These are phyloP conservation scores for Monosporascus sp. DNA, from an alignment of 2,329 filamentous ascomycete genomes.

Conservation along the genomic window DNA sequence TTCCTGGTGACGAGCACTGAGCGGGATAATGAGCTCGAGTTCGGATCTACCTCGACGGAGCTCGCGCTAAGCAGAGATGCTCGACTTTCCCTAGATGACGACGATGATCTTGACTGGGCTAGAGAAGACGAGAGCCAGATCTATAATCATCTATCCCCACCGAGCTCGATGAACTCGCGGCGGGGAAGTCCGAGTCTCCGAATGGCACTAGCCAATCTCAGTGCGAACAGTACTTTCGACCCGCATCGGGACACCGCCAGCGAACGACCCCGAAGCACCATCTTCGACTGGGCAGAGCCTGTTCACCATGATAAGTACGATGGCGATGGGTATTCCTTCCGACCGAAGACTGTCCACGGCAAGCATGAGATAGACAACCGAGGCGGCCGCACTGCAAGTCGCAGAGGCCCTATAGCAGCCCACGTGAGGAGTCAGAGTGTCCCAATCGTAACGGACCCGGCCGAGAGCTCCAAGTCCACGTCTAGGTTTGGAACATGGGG, in stretches of 20 bases:
- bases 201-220: conserved; percentile 48
- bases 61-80: conserved; percentile 35
- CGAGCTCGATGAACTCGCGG: conserved; percentile 48
- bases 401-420: conserved; percentile 61
- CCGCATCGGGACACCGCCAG: conserved; percentile 25
- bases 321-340: conserved; percentile 49
- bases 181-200: conserved; percentile 49
- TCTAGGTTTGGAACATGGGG: conserved; percentile 80
- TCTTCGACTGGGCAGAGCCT: conserved; percentile 76
- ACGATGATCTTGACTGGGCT: conserved; percentile 60
- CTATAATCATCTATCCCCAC: conserved; percentile 53
- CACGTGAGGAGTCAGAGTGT: conserved; percentile 80
- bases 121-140: conserved; percentile 49
- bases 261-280: conserved; percentile 58
- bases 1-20: conserved; percentile 17
- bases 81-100: conserved; percentile 53
- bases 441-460: conserved; percentile 61
- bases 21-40: conserved; percentile 15
- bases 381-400: conserved; percentile 61
- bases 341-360: conserved; percentile 70
- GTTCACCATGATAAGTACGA: conserved; percentile 56
- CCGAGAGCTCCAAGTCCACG: conserved; percentile 50
- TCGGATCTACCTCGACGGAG: conserved; percentile 21
- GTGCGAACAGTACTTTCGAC: conserved; percentile 38
- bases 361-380: conserved; percentile 68